Conservation (phyloP, 257 asterid species). For the Rhazya stricta region DNA sequence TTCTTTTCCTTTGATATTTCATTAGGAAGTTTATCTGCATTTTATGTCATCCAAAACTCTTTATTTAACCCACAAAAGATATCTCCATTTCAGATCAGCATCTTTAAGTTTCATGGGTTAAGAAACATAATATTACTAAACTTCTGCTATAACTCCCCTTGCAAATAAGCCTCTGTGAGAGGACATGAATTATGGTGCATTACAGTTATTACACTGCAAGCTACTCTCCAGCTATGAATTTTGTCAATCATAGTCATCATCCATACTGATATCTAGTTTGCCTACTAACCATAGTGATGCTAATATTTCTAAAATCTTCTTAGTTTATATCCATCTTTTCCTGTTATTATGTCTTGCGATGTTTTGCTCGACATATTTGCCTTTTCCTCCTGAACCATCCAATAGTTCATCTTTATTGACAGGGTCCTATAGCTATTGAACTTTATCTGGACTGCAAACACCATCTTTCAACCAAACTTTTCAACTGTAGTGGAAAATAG, state of each 20-base stretch:
- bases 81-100: neutral
- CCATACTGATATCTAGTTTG: neutral
- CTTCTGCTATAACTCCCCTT: neutral
- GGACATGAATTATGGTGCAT: neutral
- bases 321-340: neutral
- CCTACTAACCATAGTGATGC: neutral
- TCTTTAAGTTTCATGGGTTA: neutral
- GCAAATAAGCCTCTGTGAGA: neutral
- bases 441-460: neutral
- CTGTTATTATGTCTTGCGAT: neutral
- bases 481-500: neutral
- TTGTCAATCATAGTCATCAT: neutral
- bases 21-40: neutral
- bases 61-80: neutral
- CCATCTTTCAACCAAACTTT: neutral
- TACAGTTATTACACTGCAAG: neutral
- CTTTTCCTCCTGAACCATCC: neutral
- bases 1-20: neutral
- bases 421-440: neutral
- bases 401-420: neutral
- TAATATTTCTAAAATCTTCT: neutral
- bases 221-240: neutral
- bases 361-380: neutral
- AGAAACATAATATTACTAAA: neutral
- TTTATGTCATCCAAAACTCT: neutral